Conservation (phyloP, 441 rosid species). For the Erysimum cheiri region DNA sequence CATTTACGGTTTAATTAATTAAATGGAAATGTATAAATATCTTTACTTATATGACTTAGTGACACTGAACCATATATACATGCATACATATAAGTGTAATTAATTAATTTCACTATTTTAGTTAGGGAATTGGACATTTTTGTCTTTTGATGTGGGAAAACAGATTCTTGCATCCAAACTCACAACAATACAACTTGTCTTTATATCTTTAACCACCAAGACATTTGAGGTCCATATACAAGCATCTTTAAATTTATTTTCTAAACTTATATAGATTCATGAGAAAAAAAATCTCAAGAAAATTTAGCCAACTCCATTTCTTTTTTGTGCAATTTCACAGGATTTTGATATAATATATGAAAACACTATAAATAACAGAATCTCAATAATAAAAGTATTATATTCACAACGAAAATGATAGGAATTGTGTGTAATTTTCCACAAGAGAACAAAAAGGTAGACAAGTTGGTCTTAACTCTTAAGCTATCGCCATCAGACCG, state of each 20-base stretch:
- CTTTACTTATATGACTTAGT: neutral
- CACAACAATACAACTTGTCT: constrained; percentile 2
- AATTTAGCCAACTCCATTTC: neutral
- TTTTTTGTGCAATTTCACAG: too few species aligned
- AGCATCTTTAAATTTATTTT: constrained; percentile 20
- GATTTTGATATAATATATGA: neutral
- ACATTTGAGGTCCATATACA: constrained; percentile 18
- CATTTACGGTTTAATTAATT: constrained; percentile 10
- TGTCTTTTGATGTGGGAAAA: constrained; percentile 34
- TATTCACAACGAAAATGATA: neutral
- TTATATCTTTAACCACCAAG: neutral
- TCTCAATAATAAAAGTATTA: neutral
- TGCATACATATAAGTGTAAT: neutral
- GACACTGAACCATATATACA: neutral
- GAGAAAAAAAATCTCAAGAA: neutral
- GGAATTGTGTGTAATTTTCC: constrained; percentile 9
- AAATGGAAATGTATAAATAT: neutral
- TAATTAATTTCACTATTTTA: neutral
- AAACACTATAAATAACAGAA: neutral
- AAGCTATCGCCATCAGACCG: constrained; percentile 37
- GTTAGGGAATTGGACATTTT: constrained; percentile 13
- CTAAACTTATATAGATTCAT: neutral
- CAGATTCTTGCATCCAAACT: constrained; percentile 22
- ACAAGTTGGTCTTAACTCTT: constrained; percentile 33
- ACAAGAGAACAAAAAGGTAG: neutral